Base-by-base conservation (phyloP, 2,329 filamentous ascomycete genomes). In the Davidsoniella eucalypti region DNA sequence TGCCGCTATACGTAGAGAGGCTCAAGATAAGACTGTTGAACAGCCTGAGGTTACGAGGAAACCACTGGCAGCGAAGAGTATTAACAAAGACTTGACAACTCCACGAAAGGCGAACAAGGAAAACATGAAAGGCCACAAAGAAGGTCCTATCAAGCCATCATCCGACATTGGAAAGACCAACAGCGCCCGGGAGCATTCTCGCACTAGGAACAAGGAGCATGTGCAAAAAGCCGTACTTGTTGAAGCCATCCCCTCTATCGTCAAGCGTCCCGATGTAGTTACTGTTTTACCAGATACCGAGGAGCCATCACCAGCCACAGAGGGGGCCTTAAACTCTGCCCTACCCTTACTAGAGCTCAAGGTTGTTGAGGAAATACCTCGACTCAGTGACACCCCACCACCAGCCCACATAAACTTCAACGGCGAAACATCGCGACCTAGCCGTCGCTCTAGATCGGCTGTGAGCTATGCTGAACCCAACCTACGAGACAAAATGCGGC, bases 401-500 rank as follows among this genome's bases (percentile, higher is more conserved):
- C 77, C 77, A 4, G 62, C 67, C 14, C 73, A 80, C 55, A 71
- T 80, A 36, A 73, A 70, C 6, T 66, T 64, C 6, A 69, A 63
- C 36, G 71, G 73, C 46, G 74, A 82, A 56, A 73, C 73, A 25
- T 70, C 75, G 25, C 73, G 85, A 42, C 75, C 76, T 18, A 82
- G 79, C 57, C 71, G 85, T 56, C 75, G 85, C 55, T 76, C 77
- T 44, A 72, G 82, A 57, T 67, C 76, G 9, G 71, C 78, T 46
- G 75, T 92, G 54, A 90, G 83, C 66, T 92, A 92, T 61, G 82
- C 84, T 9, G 84, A 90, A 61, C 85, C 85, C 1, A 90, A 84
- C 58, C 68, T 92, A 40, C 74, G 82, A 54, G 82, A 81, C 60
- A 92, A 92, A 66, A 88, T 92, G 84, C 75, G 85, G 52, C 75